These are phyloP conservation scores for Aplosporella prunicola DNA, from an alignment of 2,329 filamentous ascomycete species.

Conservation along the genomic window DNA sequence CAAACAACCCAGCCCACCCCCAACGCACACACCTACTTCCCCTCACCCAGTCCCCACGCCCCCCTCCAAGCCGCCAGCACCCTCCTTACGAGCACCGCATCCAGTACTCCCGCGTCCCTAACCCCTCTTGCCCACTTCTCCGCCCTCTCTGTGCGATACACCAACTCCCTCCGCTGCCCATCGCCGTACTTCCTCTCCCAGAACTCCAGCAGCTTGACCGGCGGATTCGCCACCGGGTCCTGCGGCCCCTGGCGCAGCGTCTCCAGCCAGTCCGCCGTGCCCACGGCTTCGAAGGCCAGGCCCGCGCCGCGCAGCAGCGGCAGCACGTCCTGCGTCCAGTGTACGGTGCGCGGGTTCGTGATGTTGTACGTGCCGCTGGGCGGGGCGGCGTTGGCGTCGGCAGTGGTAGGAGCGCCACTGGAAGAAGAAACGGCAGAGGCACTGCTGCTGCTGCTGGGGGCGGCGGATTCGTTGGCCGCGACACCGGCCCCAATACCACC, in stretches of 20 bases:
- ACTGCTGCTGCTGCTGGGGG: too few relatives aligned
- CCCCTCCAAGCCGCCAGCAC: too few relatives aligned
- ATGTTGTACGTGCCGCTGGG: constrained; percentile 39
- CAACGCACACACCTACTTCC: too few relatives aligned
- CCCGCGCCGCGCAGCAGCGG: constrained; percentile 40
- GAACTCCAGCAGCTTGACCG: constrained; percentile 22
- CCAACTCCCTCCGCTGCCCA: constrained; percentile 13
- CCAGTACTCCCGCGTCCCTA: too few relatives aligned
- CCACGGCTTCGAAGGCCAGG: constrained; percentile 17
- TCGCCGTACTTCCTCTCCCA: constrained; percentile 22
- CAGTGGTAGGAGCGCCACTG: too few relatives aligned
- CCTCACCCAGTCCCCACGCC: too few relatives aligned
- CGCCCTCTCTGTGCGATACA: constrained; percentile 13
- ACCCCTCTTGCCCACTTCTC: constrained; percentile 15
- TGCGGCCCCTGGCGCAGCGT: constrained; percentile 16
- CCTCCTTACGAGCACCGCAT: too few relatives aligned
- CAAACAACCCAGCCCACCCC: too few relatives aligned
- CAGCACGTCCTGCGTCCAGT: constrained; percentile 46
- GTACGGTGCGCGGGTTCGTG: constrained; percentile 40
- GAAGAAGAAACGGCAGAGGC: too few relatives aligned
- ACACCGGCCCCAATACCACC: background rate
- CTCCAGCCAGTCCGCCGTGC: constrained; percentile 20
- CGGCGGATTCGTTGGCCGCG: too few relatives aligned
- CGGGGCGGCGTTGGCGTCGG: too few relatives aligned
- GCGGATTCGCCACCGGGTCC: constrained; percentile 19